phyloP scores from a whole-genome alignment of 1,284 basidiomycete genomes.

The Bondarzewia mesenterica region DNA sequence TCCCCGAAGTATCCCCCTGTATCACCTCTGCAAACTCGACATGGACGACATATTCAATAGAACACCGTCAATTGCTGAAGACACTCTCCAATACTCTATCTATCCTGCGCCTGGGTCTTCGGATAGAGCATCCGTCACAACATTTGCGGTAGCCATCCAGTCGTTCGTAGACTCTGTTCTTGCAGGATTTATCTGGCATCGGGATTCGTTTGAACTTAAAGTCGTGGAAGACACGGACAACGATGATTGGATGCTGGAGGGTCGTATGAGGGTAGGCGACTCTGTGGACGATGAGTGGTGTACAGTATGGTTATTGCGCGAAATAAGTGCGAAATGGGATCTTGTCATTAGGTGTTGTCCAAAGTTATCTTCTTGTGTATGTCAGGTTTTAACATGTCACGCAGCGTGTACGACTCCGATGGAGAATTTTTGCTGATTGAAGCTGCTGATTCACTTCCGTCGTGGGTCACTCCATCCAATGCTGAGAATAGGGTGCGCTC shows the following conservation, averaged over 20 bases:
- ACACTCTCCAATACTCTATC: conserved; percentile 71
- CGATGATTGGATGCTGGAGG: conserved; percentile 54
- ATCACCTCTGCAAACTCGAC: not conserved
- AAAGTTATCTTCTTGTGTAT: not conserved
- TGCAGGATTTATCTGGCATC: conserved; percentile 77
- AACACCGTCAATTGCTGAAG: conserved; percentile 75
- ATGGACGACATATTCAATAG: conserved; percentile 51
- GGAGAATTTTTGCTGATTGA: conserved; percentile 97
- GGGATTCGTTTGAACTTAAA: conserved; percentile 81
- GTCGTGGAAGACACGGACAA: conserved; percentile 40
- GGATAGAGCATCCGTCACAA: conserved; percentile 54
- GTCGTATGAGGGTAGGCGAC: conserved; percentile 84
- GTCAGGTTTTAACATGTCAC: conserved; percentile 3
- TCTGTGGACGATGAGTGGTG: conserved; percentile 97
- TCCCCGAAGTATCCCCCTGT: too few species aligned
- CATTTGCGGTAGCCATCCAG: conserved; percentile 64
- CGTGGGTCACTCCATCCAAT: conserved; percentile 89
- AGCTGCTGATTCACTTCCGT: conserved; percentile 84
- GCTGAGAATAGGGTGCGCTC: conserved; percentile 82
- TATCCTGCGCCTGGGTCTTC: conserved; percentile 46
- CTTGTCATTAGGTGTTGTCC: conserved; percentile 58
- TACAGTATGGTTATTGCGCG: conserved; percentile 77
- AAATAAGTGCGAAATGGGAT: conserved; percentile 73
- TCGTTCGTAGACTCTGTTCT: conserved; percentile 52
- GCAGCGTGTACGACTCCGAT: conserved; percentile 81